Evolutionary conservation across 768 basidiomycete genomes (phyloP).

Genomic region (Tremella mesenterica): DNA sequence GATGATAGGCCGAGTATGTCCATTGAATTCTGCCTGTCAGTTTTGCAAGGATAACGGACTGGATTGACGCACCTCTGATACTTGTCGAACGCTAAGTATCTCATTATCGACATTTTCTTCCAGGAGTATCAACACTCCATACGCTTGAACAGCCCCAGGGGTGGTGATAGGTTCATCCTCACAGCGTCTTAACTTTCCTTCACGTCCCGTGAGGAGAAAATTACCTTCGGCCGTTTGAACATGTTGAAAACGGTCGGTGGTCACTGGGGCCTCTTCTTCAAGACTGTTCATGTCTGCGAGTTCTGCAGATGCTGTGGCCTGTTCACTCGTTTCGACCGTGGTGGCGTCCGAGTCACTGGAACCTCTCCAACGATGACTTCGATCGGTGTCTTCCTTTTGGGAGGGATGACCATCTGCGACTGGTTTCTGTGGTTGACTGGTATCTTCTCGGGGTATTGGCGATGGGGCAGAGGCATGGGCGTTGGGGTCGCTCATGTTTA

Average conservation of each 20-base stretch:
- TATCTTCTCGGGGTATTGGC: neutral
- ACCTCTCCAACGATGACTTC: no score
- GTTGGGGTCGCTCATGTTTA: conserved; percentile 38
- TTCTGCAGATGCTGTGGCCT: conserved; percentile 13
- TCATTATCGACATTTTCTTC: conserved; percentile 55
- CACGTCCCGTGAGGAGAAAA: conserved; percentile 61
- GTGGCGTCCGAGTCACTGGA: neutral
- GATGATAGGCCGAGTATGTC: conserved; percentile 68
- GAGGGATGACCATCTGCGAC: no score
- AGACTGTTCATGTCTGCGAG: conserved; percentile 3
- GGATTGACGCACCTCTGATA: conserved; percentile 59
- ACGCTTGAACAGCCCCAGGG: conserved; percentile 73
- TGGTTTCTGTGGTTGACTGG: no score
- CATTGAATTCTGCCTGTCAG: conserved; percentile 56
- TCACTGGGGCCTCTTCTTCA: conserved; percentile 43
- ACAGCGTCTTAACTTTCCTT: conserved; percentile 58
- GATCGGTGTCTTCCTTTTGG: no score
- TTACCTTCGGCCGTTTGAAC: conserved; percentile 58
- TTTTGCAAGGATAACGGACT: neutral
- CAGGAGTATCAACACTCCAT: conserved; percentile 67
- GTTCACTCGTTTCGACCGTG: conserved; percentile 20
- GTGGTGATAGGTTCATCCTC: conserved; percentile 81
- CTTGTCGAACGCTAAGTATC: conserved; percentile 59
- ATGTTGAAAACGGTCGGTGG: conserved; percentile 62
- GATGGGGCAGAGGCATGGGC: conserved; percentile 37